Evolutionary conservation across 2,329 filamentous ascomycete species (phyloP), one percentile per base, ranked within the genome.

Genomic region (Endothia cerciana): DNA sequence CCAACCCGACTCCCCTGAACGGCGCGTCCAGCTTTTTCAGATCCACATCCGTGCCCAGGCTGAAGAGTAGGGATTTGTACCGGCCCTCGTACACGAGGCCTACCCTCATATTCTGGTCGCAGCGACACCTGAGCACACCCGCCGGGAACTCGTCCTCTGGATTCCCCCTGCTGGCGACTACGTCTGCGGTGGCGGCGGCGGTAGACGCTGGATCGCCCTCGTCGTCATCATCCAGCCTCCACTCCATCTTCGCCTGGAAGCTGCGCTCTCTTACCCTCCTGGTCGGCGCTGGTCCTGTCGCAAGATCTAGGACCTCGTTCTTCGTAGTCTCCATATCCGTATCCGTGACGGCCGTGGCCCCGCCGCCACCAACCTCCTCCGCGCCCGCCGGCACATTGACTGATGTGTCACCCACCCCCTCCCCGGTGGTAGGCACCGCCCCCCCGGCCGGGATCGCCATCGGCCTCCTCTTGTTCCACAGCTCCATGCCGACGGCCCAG

Each of bases 61-160:
- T 97, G 76, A 98, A 96, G 65, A 99, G 84, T 66, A 99, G 81
- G 71, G 97, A 94, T 80, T 98, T 97, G 67, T 96, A 87, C 63
- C 93, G 86, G 2, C 94, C 94, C 76, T 98, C 94, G 94, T 95
- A 99, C 28, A 98, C 79, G 60, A 98, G 77, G 0, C 93, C 92
- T 63, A 97, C 87, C 70, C 90, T 89, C 80, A 93, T 89, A 71
- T 94, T 91, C 80, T 97, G 94, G 75, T 97, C 93, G 62, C 98
- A 83, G 60, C 92, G 87, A 55, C 94, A 91, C 78, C 98, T 99
- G 70, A 99, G 79, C 40, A 98, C 94, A 7, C 94, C 94, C 15
- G 57, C 58, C 15, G 61, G 51, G 30, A 51, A 73, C 28, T 73
- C 70, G 49, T 72, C 64, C 66, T 59, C 64, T 33, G 58, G 68